Evolutionary conservation across 805 yeast genomes (phyloP).

Genomic region (Candida tallmaniae): DNA sequence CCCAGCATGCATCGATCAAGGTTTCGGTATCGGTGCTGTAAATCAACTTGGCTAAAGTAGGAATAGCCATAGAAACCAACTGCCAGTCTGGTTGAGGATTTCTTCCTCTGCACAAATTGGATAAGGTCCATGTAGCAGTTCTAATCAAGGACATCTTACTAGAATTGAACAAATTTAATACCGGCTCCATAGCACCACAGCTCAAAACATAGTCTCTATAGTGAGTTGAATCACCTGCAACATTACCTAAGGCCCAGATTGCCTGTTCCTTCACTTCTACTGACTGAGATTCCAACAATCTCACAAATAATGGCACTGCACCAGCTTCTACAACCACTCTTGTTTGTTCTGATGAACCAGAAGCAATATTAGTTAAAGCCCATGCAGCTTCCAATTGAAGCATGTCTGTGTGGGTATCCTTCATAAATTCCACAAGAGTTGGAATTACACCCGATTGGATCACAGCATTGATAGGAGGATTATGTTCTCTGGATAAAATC

Average conservation of each 20-base stretch:
- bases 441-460: slow-evolving; percentile 94
- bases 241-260: slow-evolving; percentile 98
- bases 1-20: slow-evolving; percentile 97
- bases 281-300: slow-evolving; percentile 72
- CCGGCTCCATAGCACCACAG: slow-evolving; percentile 86
- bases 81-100: slow-evolving; percentile 96
- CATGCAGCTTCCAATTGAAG: slow-evolving; percentile 97
- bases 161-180: slow-evolving; percentile 69
- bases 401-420: slow-evolving; percentile 67
- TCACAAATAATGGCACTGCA: slow-evolving; percentile 89
- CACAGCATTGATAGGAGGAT: slow-evolving; percentile 94
- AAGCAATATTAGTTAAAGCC: slow-evolving; percentile 98
- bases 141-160: slow-evolving; percentile 87
- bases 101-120: slow-evolving; percentile 95
- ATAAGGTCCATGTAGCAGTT: slow-evolving; percentile 97
- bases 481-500: slow-evolving; percentile 85
- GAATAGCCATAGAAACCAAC: slow-evolving; percentile 79
- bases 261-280: slow-evolving; percentile 97
- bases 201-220: slow-evolving; percentile 86
- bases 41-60: slow-evolving; percentile 85
- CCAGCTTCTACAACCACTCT: slow-evolving; percentile 86
- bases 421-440: slow-evolving; percentile 81
- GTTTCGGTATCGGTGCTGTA: slow-evolving; percentile 91
- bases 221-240: slow-evolving; percentile 92
- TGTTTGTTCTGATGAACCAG: slow-evolving; percentile 89